Evolutionary conservation across 1,139 yeast species (phyloP), one percentile per base, ranked within the genome.

Genomic region (Hanseniaspora sp.): DNA sequence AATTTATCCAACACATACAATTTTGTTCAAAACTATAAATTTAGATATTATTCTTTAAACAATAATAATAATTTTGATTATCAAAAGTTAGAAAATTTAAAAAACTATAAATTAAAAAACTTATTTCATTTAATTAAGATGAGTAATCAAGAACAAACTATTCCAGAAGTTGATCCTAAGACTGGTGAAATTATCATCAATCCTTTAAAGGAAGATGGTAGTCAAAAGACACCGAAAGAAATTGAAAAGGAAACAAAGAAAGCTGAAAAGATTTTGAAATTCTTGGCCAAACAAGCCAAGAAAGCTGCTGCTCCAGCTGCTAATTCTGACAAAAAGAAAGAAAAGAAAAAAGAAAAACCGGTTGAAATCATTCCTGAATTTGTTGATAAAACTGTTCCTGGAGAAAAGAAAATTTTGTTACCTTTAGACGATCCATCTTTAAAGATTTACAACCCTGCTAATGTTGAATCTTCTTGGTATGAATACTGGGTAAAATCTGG

Each of bases 401-500:
- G 98, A 58, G 95, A 90, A 62, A 94, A 92, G 79, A 92, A 92
- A 72, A 71, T 83, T 34, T 77, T 92, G 61, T 84, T 80, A 29
- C 79, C 90, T 43, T 77, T 92, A 57, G 96, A 92, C 48, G 95
- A 90, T 67, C 92, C 96, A 29, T 82, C 97, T 29, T 79, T 92
- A 67, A 90, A 92, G 71, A 94, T 97, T 13, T 92, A 92, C 71
- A 85, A 80, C 65, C 98, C 99, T 42, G 78, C 80, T 62, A 83
- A 83, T 62, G 97, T 94, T 52, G 99, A 92, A 72, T 83, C 95
- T 56, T 87, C 96, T 17, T 92, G 99, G 99, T 90, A 92, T 71
- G 80, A 79, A 34, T 92, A 98, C 98, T 92, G 99, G 99, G 83
- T 80, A 60, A 76, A 84, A 65, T 77, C 86, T 69, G 95, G 94